A percentile compares a stretch with the other conserved stretches of the same genome.
Evolutionary conservation across 768 basidiomycete species (phyloP).

Genomic region (Hericium alpestre): DNA sequence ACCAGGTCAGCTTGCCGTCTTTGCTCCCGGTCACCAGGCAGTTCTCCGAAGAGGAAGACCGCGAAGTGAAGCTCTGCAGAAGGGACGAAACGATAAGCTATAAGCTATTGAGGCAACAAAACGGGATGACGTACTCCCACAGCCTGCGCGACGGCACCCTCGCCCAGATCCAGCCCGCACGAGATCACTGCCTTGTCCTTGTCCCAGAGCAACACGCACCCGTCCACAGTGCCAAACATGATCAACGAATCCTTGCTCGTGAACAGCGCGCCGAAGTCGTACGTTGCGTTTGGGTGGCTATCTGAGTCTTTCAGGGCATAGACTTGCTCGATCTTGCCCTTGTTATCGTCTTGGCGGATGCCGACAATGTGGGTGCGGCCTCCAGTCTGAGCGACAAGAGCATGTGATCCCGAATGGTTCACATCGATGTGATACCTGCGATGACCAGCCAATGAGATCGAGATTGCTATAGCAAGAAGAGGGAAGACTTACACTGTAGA

Average conservation of each 20-base stretch:
- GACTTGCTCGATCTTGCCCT: slow-evolving; percentile 42
- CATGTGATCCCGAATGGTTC: slow-evolving; percentile 36
- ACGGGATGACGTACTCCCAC: slow-evolving; percentile 2
- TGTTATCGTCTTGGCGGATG: slow-evolving; percentile 37
- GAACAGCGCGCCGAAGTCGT: slow-evolving; percentile 42
- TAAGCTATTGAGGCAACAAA: background rate
- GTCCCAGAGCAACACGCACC: slow-evolving; percentile 55
- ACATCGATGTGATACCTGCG: slow-evolving; percentile 45
- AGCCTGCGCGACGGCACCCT: slow-evolving; percentile 24
- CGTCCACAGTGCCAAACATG: slow-evolving; percentile 45
- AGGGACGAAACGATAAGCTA: background rate
- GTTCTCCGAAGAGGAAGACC: background rate
- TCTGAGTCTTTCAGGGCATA: slow-evolving; percentile 37
- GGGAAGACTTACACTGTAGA: slow-evolving; percentile 41
- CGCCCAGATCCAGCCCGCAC: slow-evolving; percentile 51
- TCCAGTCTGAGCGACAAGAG: slow-evolving; percentile 41
- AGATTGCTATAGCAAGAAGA: background rate
- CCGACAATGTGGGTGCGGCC: slow-evolving; percentile 42
- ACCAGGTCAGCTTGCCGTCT: slow-evolving; percentile 13
- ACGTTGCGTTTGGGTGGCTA: slow-evolving; percentile 16
- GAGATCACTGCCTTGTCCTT: slow-evolving; percentile 39
- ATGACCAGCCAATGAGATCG: slow-evolving; percentile 7
- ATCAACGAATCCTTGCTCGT: slow-evolving; percentile 41
- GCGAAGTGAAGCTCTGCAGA: slow-evolving; percentile 1
- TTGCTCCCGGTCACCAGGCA: slow-evolving; percentile 11